Evolutionary conservation across 306 rosid genomes (phyloP).

Genomic region (Herpetospermum pedunculosum): DNA sequence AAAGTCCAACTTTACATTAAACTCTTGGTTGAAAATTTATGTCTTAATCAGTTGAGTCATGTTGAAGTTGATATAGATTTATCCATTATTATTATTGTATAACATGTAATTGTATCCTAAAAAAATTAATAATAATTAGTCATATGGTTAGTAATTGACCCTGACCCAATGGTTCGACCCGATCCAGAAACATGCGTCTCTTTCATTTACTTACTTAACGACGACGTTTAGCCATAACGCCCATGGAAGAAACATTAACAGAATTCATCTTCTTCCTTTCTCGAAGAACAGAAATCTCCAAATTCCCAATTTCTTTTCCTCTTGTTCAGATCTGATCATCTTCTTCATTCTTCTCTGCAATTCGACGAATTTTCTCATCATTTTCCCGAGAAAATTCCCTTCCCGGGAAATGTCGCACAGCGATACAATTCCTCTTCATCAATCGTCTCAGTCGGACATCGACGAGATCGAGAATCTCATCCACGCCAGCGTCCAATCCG

Average conservation of each 20-base stretch:
- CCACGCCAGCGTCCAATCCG: constrained; percentile 47
- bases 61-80: no score
- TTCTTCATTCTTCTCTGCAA: background rate
- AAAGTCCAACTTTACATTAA: no score
- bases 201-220: background rate
- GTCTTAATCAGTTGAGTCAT: no score
- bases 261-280: background rate
- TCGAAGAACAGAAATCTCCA: background rate
- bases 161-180: background rate
- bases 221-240: background rate
- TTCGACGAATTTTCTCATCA: background rate
- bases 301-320: background rate
- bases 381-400: constrained; percentile 13
- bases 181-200: background rate
- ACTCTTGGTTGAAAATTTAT: no score
- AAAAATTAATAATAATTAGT: no score
- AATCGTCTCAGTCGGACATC: constrained; percentile 88
- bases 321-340: background rate
- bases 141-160: no score
- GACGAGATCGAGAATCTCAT: constrained; percentile 99
- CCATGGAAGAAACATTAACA: background rate
- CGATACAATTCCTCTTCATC: constrained; percentile 85
- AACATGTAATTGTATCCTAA: no score
- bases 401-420: constrained; percentile 56
- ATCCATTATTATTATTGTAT: no score